These are phyloP conservation scores for Polyporus arcularius DNA, from an alignment of 768 basidiomycete genomes.

Conservation along the genomic window DNA sequence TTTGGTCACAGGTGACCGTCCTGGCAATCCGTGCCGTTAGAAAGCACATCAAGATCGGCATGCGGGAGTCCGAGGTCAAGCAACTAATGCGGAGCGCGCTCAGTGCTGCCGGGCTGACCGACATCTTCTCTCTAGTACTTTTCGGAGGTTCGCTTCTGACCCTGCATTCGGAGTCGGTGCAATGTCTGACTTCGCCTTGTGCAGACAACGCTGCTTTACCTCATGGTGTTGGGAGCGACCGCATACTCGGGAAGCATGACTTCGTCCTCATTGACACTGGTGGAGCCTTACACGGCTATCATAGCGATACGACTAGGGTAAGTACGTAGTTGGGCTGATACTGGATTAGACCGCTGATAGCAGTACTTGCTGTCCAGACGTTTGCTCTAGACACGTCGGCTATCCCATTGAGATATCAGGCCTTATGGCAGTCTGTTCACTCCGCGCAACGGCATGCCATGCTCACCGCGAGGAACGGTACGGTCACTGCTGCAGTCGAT, in stretches of 20 bases:
- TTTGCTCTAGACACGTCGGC: conserved; percentile 60
- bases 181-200: conserved; percentile 3
- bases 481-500: conserved; percentile 58
- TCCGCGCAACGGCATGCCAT: conserved; percentile 63
- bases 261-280: conserved; percentile 77
- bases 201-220: conserved; percentile 85
- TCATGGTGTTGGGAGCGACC: conserved; percentile 78
- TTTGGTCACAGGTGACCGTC: conserved; percentile 60
- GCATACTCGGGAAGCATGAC: conserved; percentile 54
- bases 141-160: conserved; percentile 64
- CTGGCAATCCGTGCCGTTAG: conserved; percentile 71
- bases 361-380: conserved; percentile 43
- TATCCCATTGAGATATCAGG: conserved; percentile 40
- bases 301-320: conserved; percentile 79
- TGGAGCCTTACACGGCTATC: conserved; percentile 71
- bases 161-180: neutral
- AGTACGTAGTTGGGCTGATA: conserved; percentile 20
- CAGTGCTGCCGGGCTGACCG: conserved; percentile 55
- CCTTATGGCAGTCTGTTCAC: conserved; percentile 67
- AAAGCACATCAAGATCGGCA: conserved; percentile 63
- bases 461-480: conserved; percentile 46
- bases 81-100: conserved; percentile 60
- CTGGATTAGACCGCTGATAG: neutral
- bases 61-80: conserved; percentile 71
- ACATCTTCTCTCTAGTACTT: conserved; percentile 63